Base-by-base conservation (phyloP, 2,329 filamentous ascomycete genomes). In the Tolypocladium tundrense region DNA sequence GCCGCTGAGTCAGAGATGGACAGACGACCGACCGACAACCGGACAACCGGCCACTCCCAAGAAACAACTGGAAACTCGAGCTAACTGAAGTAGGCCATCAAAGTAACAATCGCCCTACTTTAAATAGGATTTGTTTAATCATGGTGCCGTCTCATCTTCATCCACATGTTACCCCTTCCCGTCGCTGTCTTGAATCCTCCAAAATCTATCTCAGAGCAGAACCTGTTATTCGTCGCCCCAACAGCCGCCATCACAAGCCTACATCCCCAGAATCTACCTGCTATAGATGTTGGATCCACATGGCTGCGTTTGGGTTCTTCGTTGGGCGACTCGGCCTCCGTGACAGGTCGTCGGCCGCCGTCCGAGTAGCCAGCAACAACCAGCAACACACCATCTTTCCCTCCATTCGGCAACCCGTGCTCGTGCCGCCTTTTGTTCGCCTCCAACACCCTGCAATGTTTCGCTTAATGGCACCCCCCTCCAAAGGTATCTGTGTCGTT, bases 361-460 rank as follows among this genome's bases (percentile, higher is more conserved):
- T 33, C 53, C 51, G 21, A 27, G 3, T 10, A 39, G 14, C 35
- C 33, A 24, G 51, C 51, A 19, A 40, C 45, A 9, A 19, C 24
- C 11, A 16, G 24, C 24, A 19, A 14, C 43, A 48, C 11, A 21
- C 35, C 52, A 21, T 24, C 35, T 10, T 53, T 13, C 52, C 39
- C 31, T 35, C 27, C 56, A 53, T 42, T 56, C 19, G 24, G 33
- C 14, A 21, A 19, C 41, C 6, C 42, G 19, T 9, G 31, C 31
- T 33, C 31, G 31, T 21, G 54, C 19, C 35, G 31, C 31, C 31
- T 37, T 19, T 55, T 33, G 21, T 35, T 55, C 31, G 19, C 27
- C 54, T 24, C 54, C 41, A 55, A 55, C 54, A 55, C 54, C 41
- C 54, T 35, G 54, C 54, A 55, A 55, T 55, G 41, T 27, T 48